Conservation (phyloP, 257 asterid genomes). For the Ocimum tenuiflorum region DNA sequence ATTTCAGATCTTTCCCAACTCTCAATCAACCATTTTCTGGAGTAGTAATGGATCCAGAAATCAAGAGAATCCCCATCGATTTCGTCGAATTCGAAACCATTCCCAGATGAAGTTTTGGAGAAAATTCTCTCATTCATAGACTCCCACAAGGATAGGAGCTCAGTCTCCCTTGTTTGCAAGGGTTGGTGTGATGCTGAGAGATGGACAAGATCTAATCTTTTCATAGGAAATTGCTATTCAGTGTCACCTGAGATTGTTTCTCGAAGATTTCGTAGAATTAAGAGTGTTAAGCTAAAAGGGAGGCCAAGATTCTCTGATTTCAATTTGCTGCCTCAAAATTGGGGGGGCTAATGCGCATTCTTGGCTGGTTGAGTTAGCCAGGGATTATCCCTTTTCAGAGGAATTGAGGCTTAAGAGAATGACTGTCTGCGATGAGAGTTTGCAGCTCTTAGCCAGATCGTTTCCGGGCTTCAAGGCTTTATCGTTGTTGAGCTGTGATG, state of each 20-base stretch:
- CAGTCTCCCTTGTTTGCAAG: slow-evolving; percentile 64
- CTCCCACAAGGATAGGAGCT: slow-evolving; percentile 55
- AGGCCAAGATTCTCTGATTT: slow-evolving; percentile 76
- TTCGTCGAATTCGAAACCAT: slow-evolving; percentile 29
- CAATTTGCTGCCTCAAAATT: slow-evolving; percentile 54
- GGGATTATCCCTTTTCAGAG: slow-evolving; percentile 64
- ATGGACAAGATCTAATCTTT: slow-evolving; percentile 65
- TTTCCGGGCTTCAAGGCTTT: slow-evolving; percentile 58
- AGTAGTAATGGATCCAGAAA: slow-evolving; percentile 45
- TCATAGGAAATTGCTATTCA: slow-evolving; percentile 77
- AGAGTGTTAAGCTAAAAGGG: slow-evolving; percentile 62
- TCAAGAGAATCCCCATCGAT: slow-evolving; percentile 29
- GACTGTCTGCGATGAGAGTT: slow-evolving; percentile 61
- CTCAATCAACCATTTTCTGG: slow-evolving; percentile 19
- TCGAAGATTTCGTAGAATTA: slow-evolving; percentile 57
- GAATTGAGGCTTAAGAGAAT: slow-evolving; percentile 76
- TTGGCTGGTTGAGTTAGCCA: slow-evolving; percentile 61
- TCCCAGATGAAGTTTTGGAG: slow-evolving; percentile 77
- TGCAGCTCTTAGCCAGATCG: slow-evolving; percentile 64
- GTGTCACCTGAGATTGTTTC: slow-evolving; percentile 74
- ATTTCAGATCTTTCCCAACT: slow-evolving; percentile 21
- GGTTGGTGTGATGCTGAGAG: slow-evolving; percentile 81
- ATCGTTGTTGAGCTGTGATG: slow-evolving; percentile 76
- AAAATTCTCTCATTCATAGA: slow-evolving; percentile 52
- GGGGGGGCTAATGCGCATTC: slow-evolving; percentile 73